Conservation (phyloP, 768 basidiomycete species). For the Glaciozyma martinii region DNA sequence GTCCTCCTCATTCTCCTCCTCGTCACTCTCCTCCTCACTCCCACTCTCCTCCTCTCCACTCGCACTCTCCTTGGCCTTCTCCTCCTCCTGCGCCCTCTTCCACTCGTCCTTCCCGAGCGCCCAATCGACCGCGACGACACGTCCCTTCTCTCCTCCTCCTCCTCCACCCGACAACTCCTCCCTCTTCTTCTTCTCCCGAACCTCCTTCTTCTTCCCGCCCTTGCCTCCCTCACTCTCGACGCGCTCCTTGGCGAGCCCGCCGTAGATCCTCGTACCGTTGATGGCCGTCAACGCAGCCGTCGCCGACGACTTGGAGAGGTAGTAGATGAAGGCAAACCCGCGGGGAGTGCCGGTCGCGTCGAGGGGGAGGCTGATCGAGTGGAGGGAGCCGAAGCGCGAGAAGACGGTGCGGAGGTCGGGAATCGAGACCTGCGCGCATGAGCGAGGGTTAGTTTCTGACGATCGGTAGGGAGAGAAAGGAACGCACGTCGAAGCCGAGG, state of each 20-base stretch:
- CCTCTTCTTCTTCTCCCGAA: conserved; percentile 45
- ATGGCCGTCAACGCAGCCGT: conserved; percentile 68
- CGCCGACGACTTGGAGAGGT: conserved; percentile 73
- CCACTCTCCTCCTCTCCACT: conserved; percentile 36
- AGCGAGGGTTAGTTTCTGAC: not conserved
- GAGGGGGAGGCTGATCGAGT: conserved; percentile 71
- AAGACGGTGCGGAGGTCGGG: conserved; percentile 78
- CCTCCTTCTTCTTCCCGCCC: conserved; percentile 41
- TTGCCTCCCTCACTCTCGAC: conserved; percentile 34
- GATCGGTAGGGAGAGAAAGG: not conserved
- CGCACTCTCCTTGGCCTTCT: conserved; percentile 34
- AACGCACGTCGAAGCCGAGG: conserved; percentile 55
- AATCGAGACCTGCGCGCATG: conserved; percentile 53
- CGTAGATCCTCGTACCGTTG: conserved; percentile 62
- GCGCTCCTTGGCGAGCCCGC: conserved; percentile 43
- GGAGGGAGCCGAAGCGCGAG: conserved; percentile 74
- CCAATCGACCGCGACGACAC: conserved; percentile 89
- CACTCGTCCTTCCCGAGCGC: conserved; percentile 88
- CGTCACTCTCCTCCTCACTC: conserved; percentile 37
- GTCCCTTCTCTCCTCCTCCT: conserved; percentile 44
- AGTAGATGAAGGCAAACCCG: conserved; percentile 95
- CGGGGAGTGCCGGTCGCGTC: conserved; percentile 42
- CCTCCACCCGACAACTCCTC: conserved; percentile 46
- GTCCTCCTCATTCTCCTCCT: conserved; percentile 42
- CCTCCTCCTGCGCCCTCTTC: conserved; percentile 60